Evolutionary conservation across 2,329 filamentous ascomycete genomes (phyloP).

Genomic region (Phoma herbarum): DNA sequence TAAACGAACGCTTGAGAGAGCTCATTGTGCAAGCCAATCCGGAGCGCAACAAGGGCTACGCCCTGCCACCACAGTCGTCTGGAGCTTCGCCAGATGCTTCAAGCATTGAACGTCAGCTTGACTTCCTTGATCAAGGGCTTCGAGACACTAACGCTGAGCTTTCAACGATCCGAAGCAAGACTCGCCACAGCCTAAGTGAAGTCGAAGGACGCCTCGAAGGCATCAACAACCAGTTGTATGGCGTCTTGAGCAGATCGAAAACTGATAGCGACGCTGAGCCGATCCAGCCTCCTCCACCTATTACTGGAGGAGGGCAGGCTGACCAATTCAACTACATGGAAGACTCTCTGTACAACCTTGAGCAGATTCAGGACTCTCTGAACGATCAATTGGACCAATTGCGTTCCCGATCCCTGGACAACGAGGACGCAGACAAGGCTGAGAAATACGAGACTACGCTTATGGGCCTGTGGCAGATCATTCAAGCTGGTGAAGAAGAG

Average conservation of each 20-base stretch:
- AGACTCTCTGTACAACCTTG: slow-evolving; percentile 62
- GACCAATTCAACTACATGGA: slow-evolving; percentile 75
- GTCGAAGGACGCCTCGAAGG: slow-evolving; percentile 53
- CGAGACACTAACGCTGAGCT: slow-evolving; percentile 68
- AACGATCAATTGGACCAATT: slow-evolving; percentile 43
- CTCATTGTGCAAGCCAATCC: slow-evolving; percentile 72
- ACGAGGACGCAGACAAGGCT: slow-evolving; percentile 35
- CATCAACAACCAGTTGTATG: slow-evolving; percentile 71
- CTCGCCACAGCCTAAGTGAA: slow-evolving; percentile 40
- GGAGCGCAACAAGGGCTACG: slow-evolving; percentile 48
- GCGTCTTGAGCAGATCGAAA: slow-evolving; percentile 54
- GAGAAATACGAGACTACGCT: slow-evolving; percentile 61
- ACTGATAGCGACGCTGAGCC: slow-evolving; percentile 61
- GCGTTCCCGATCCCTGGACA: slow-evolving; percentile 27
- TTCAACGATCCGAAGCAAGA: slow-evolving; percentile 38
- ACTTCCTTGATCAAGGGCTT: slow-evolving; percentile 75
- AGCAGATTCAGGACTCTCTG: slow-evolving; percentile 46
- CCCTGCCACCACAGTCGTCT: slow-evolving; percentile 37
- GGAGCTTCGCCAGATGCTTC: slow-evolving; percentile 34
- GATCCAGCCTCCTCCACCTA: slow-evolving; percentile 66
- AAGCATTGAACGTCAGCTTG: slow-evolving; percentile 65
- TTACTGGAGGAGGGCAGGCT: slow-evolving; percentile 66
- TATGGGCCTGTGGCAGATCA: slow-evolving; percentile 62
- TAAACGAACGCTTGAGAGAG: slow-evolving; percentile 73
- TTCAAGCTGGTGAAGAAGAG: slow-evolving; percentile 55